phyloP scores from a whole-genome alignment of 192 early-diverging fungal species.

The Podochytrium sp. region DNA sequence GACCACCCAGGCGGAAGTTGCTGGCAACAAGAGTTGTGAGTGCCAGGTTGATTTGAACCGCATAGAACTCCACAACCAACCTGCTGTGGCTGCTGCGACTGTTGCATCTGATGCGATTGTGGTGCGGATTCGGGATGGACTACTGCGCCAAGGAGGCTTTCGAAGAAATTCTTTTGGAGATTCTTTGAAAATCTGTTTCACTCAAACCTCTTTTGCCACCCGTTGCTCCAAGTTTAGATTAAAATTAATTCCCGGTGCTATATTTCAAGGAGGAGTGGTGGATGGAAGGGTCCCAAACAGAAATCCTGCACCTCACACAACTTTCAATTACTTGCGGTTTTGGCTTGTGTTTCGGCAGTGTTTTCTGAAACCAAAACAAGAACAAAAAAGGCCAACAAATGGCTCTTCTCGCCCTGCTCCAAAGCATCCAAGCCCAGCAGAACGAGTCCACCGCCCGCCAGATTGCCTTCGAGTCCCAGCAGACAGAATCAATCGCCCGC shows the following conservation, averaged over 20 bases:
- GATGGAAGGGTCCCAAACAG: too few relatives aligned
- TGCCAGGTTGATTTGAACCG: background rate
- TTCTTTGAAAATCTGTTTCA: background rate
- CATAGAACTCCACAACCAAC: too few relatives aligned
- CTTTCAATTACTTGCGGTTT: background rate
- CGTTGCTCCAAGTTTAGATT: background rate
- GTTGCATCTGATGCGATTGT: background rate
- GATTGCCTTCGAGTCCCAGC: too few relatives aligned
- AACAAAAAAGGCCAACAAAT: too few relatives aligned
- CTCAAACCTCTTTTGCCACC: background rate
- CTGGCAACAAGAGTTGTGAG: background rate
- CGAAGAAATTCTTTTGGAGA: background rate
- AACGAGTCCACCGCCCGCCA: too few relatives aligned
- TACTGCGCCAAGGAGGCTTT: background rate
- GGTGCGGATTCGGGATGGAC: background rate
- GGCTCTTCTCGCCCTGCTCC: too few relatives aligned
- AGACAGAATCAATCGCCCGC: too few relatives aligned
- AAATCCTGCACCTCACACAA: background rate
- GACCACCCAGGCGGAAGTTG: conserved; percentile 17
- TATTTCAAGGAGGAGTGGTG: background rate
- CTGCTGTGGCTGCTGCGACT: background rate
- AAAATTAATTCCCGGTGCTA: background rate
- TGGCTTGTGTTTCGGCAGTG: too few relatives aligned
- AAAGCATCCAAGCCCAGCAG: too few relatives aligned
- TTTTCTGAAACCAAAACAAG: too few relatives aligned